Percentiles rank a stretch among this genome's conserved stretches.
phyloP scores from a whole-genome alignment of 768 basidiomycete genomes.

The Calocera viscosa region DNA sequence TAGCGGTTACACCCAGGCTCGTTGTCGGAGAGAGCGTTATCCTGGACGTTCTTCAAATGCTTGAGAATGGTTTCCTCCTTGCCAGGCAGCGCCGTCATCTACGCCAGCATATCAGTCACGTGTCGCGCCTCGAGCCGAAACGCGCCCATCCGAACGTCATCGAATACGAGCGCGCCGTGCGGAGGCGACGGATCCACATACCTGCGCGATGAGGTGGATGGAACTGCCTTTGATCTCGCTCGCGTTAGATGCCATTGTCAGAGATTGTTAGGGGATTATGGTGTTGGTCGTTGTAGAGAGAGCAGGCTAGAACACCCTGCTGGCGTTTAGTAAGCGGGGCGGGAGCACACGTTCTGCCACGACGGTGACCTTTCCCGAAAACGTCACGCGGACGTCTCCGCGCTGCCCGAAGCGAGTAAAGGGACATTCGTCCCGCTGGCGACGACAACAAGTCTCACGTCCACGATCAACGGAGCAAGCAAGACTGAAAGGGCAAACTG shows the following conservation, averaged over 20 bases:
- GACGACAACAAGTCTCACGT: no score
- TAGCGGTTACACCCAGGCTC: neutral
- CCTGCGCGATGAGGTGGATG: constrained; percentile 8
- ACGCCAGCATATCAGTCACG: neutral
- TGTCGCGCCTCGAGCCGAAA: neutral
- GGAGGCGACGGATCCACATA: neutral
- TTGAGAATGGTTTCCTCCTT: neutral
- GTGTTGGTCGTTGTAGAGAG: neutral
- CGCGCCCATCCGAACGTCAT: neutral
- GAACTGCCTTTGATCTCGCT: constrained; percentile 2
- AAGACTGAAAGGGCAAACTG: neutral
- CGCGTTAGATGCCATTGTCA: neutral
- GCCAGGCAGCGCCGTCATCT: constrained; percentile 1
- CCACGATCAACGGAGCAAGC: no score
- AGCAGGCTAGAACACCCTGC: neutral
- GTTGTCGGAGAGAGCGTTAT: neutral
- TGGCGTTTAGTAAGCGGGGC: neutral
- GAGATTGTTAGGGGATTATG: neutral
- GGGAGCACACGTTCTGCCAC: neutral
- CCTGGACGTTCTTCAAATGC: neutral
- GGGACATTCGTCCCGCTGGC: no score
- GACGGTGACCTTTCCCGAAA: neutral
- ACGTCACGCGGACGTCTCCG: neutral
- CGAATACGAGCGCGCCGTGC: neutral
- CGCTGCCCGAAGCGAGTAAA: no score